Percentiles rank a stretch among this genome's conserved stretches.
phyloP scores from a whole-genome alignment of 495 filamentous ascomycete genomes.

The Hyaloscypha hepaticicola region DNA sequence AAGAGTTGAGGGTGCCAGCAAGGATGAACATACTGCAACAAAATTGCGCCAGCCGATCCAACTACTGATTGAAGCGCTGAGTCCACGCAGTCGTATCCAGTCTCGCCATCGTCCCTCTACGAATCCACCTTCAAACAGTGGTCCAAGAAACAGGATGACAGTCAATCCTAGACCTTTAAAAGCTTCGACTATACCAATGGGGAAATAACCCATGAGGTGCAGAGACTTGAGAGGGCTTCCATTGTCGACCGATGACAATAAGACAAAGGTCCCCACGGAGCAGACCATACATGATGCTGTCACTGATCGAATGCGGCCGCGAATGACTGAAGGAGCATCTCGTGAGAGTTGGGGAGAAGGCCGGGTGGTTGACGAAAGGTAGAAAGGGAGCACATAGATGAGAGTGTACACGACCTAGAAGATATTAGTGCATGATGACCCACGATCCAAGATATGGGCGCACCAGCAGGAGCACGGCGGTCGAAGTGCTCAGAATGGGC shows the following conservation, averaged over 20 bases:
- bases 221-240: conserved; percentile 50
- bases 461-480: conserved; percentile 25
- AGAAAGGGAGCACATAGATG: conserved; percentile 89
- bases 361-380: conserved; percentile 73
- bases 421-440: not conserved
- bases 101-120: conserved; percentile 68
- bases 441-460: not conserved
- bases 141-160: conserved; percentile 77
- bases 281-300: conserved; percentile 53
- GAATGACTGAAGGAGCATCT: conserved; percentile 88
- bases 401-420: conserved; percentile 70
- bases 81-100: conserved; percentile 49
- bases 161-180: conserved; percentile 61
- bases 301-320: conserved; percentile 78
- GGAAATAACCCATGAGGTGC: conserved; percentile 73
- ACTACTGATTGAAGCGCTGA: conserved; percentile 26
- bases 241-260: conserved; percentile 19
- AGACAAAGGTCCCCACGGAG: conserved; percentile 25
- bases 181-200: conserved; percentile 62
- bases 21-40: conserved; percentile 43
- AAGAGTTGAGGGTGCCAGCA: not conserved
- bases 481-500: conserved; percentile 22
- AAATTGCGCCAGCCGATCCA: conserved; percentile 60
- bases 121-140: conserved; percentile 73
- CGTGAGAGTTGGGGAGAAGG: conserved; percentile 79